Conservation (phyloP, 208 protist species). For the Porcisia hertigi region DNA sequence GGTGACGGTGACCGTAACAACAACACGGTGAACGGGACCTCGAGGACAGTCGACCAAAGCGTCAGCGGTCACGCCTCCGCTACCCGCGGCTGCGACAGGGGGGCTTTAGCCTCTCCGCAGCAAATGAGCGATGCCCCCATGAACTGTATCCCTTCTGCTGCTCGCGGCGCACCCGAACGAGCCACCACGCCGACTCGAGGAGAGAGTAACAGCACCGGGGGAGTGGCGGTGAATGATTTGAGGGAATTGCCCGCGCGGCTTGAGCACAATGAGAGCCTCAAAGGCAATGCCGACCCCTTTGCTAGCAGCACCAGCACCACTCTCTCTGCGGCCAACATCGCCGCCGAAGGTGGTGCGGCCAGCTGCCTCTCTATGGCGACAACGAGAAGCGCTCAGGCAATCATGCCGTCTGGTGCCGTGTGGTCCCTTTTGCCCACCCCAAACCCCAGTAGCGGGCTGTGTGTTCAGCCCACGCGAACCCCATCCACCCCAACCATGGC, state of each 20-base stretch:
- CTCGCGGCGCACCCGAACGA: not conserved
- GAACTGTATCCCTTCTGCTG: not conserved
- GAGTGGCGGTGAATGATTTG: not conserved
- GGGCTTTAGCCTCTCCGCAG: not conserved
- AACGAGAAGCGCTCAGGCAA: conserved; percentile 5
- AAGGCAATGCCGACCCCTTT: conserved; percentile 10
- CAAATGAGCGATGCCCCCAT: conserved; percentile 3
- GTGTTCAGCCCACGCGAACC: not conserved
- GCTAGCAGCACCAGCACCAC: conserved; percentile 24
- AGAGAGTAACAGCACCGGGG: not conserved
- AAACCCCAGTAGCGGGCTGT: not conserved
- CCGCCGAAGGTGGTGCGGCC: not conserved
- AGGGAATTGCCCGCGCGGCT: conserved; percentile 4
- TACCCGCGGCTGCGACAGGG: not conserved
- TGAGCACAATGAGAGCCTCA: conserved; percentile 7
- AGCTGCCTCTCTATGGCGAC: conserved; percentile 5
- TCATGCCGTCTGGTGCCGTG: not conserved
- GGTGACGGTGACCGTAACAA: conserved; percentile 3
- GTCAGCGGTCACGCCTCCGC: conserved; percentile 20
- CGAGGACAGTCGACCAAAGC: conserved; percentile 10
- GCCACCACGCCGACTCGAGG: not conserved
- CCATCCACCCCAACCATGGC: not conserved
- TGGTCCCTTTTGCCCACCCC: not conserved
- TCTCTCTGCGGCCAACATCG: conserved; percentile 13
- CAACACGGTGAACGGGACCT: conserved; percentile 12